phyloP scores from a whole-genome alignment of 2,329 filamentous ascomycete species.

The Drechmeria coniospora region DNA sequence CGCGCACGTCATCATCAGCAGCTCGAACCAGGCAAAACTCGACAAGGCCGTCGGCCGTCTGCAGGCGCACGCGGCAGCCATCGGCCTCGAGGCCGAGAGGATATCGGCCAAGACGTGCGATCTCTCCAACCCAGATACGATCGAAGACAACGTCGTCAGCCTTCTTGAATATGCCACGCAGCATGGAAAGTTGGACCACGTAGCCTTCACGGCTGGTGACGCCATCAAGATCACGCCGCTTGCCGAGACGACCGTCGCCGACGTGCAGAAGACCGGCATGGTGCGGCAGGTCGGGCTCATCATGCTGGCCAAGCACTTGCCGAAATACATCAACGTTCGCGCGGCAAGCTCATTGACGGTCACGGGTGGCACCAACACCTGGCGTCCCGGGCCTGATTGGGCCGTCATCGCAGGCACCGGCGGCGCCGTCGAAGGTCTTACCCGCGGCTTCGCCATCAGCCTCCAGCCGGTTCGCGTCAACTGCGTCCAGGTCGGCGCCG shows the following conservation, averaged over 20 bases:
- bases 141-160: conserved; percentile 28
- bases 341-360: conserved; percentile 41
- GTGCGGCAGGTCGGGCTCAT: conserved; percentile 35
- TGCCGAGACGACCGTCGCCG: conserved; percentile 22
- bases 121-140: conserved; percentile 5
- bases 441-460: conserved; percentile 43
- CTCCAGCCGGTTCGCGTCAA: conserved; percentile 50
- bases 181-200: conserved; percentile 39
- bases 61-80: conserved; percentile 9
- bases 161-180: conserved; percentile 27
- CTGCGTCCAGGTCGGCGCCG: conserved; percentile 38
- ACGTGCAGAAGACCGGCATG: conserved; percentile 24
- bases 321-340: conserved; percentile 24
- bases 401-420: conserved; percentile 29
- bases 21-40: conserved; percentile 35
- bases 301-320: conserved; percentile 34
- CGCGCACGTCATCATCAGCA: conserved; percentile 42
- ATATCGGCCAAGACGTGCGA: conserved; percentile 11
- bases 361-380: conserved; percentile 35
- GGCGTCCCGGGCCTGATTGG: conserved; percentile 37
- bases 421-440: conserved; percentile 35
- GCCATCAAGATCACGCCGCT: conserved; percentile 20
- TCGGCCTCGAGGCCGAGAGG: conserved; percentile 19
- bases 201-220: conserved; percentile 41
- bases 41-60: conserved; percentile 28